Base-by-base conservation (phyloP, 2,329 filamentous ascomycete species). In the Akanthomyces muscarius region DNA sequence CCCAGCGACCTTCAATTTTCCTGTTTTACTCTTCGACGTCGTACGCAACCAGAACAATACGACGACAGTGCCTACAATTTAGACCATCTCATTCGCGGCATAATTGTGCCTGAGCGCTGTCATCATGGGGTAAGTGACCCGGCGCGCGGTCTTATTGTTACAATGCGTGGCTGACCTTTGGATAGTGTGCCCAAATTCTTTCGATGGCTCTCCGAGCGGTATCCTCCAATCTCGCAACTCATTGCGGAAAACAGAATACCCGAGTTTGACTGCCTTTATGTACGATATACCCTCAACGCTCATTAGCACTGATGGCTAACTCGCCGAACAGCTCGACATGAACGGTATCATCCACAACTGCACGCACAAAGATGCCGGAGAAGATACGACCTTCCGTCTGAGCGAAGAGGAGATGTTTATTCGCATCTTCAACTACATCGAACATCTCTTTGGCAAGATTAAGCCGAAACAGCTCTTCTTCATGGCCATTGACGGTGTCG, bases 271-370 rank as follows among this genome's bases (percentile, higher is more conserved):
- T 95, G 91, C 77, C 87, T 99, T 66, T 99, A 99, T 78, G 87
- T 89, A 74, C 72, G 83, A 71, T 50, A 11, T 62, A 63, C 69
- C 62, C 63, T 65, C 55, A 61, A 64, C 13, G 53, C 56, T 52
- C 16, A 45, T 67, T 38, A 61, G 70, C 61, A 72, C 69, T 72
- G 79, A 50, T 78, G 80, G 63, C 72, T 69, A 69, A 69, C 55
- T 38, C 62, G 59, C 41, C 64, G 45, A 61, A 30, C 74, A 89
- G 86, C 83, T 96, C 70, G 91, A 96, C 73, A 99, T 99, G 95
- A 99, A 99, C 78, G 95, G 95, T 69, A 99, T 99, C 75, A 99
- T 99, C 72, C 94, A 99, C 78, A 99, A 99, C 77, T 99, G 95
- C 77, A 99, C 95, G 63, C 95, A 99, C 79, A 97, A 95, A 73